Evolutionary conservation across 176 grass and related monocot species (phyloP).

Genomic region (Carex littledalei): DNA sequence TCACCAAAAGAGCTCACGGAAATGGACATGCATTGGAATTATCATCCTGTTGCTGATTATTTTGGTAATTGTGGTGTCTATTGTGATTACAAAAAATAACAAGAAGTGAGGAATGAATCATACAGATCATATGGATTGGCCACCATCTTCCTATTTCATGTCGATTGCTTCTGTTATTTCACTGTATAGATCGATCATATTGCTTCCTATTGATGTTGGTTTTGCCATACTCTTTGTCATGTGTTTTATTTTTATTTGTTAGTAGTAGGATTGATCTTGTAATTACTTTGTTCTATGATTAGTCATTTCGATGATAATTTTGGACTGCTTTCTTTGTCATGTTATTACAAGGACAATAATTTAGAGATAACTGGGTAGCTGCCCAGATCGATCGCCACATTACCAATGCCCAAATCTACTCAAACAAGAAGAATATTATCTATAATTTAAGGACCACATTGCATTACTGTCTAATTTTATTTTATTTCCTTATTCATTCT

Average conservation of each 20-base stretch:
- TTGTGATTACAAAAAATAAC: constrained; percentile 39
- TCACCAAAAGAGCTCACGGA: constrained; percentile 60
- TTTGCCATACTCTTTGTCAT: neutral
- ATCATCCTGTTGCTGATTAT: constrained; percentile 46
- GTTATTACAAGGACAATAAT: neutral
- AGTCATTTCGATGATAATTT: neutral
- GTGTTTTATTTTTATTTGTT: neutral
- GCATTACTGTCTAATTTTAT: too few relatives aligned
- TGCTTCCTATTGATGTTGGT: constrained; percentile 3
- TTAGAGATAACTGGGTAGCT: neutral
- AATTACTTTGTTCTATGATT: neutral
- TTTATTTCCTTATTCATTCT: too few relatives aligned
- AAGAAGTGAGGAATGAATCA: constrained; percentile 2
- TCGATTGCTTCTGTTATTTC: neutral
- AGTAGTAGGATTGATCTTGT: neutral
- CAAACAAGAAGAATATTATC: neutral
- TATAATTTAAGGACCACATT: neutral
- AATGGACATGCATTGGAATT: constrained; percentile 68
- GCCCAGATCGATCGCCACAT: neutral
- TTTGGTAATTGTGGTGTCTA: constrained; percentile 47
- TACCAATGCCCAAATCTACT: neutral
- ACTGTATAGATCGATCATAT: constrained; percentile 1
- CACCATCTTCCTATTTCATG: neutral
- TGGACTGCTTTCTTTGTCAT: neutral
- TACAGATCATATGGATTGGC: neutral